Conservation (phyloP, 495 filamentous ascomycete genomes). For the Podospora anserina region DNA sequence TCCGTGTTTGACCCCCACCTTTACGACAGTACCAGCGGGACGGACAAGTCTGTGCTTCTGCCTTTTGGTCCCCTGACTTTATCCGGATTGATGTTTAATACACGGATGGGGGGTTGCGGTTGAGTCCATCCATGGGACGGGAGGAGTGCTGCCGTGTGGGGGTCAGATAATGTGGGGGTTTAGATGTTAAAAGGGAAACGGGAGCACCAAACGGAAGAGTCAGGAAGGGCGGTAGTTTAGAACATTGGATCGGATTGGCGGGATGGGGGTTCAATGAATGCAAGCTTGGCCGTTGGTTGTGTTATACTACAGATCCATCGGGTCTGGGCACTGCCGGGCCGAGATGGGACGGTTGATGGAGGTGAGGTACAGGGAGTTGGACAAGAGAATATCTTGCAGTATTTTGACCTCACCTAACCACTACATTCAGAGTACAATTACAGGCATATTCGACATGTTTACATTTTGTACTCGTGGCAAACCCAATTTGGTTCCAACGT, state of each 20-base stretch:
- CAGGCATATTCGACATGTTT: too few relatives aligned
- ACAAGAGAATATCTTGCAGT: not conserved
- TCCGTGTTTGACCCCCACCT: not conserved
- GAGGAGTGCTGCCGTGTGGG: not conserved
- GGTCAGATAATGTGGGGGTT: not conserved
- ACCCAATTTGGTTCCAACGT: too few relatives aligned
- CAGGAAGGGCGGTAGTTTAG: not conserved
- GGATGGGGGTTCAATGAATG: not conserved
- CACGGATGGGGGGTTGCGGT: not conserved
- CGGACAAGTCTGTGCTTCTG: not conserved
- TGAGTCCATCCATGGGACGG: not conserved
- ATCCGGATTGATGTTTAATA: not conserved
- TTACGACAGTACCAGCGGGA: not conserved
- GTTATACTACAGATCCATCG: not conserved
- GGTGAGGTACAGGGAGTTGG: not conserved
- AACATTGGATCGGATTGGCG: not conserved
- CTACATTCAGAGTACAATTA: too few relatives aligned
- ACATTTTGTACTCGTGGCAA: too few relatives aligned
- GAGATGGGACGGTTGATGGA: not conserved
- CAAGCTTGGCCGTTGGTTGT: not conserved
- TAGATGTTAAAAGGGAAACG: not conserved
- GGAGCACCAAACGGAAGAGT: not conserved
- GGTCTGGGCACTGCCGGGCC: not conserved
- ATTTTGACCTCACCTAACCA: not conserved
- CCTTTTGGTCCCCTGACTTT: not conserved